Conservation (phyloP, 2,329 filamentous ascomycete species). For the Dactylellina leptospora region DNA sequence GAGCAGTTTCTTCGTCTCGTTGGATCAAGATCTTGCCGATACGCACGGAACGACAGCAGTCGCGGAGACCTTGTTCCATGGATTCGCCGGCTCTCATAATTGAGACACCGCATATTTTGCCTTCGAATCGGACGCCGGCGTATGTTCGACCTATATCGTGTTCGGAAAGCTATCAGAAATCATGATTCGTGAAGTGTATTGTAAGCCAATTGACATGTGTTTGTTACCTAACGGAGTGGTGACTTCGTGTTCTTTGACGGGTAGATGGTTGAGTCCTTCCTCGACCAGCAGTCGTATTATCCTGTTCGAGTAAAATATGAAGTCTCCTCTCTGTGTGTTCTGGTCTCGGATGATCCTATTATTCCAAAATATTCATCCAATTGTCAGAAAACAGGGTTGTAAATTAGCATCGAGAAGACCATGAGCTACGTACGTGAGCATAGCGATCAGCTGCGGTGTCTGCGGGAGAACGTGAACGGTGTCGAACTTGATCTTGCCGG, state of each 20-base stretch:
- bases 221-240: slow-evolving; percentile 81
- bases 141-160: slow-evolving; percentile 64
- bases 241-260: slow-evolving; percentile 85
- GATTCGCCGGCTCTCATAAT: slow-evolving; percentile 98
- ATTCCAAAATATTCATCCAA: neutral
- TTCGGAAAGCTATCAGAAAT: neutral
- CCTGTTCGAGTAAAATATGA: slow-evolving; percentile 98
- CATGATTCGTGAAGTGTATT: neutral
- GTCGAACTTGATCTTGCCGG: slow-evolving; percentile 78
- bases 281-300: slow-evolving; percentile 97
- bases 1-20: slow-evolving; percentile 90
- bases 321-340: slow-evolving; percentile 88
- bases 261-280: slow-evolving; percentile 95
- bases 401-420: neutral
- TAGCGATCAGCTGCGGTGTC: slow-evolving; percentile 94
- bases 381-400: neutral
- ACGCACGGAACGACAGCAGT: slow-evolving; percentile 96
- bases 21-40: slow-evolving; percentile 99
- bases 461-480: slow-evolving; percentile 92
- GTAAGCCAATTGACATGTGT: neutral
- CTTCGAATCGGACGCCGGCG: slow-evolving; percentile 90
- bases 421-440: slow-evolving; percentile 81
- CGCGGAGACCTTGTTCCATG: slow-evolving; percentile 95
- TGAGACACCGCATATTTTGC: slow-evolving; percentile 97
- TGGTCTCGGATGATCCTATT: slow-evolving; percentile 92